Conservation (phyloP, 164 flowering plant genomes). For the Echeveria elegans region DNA sequence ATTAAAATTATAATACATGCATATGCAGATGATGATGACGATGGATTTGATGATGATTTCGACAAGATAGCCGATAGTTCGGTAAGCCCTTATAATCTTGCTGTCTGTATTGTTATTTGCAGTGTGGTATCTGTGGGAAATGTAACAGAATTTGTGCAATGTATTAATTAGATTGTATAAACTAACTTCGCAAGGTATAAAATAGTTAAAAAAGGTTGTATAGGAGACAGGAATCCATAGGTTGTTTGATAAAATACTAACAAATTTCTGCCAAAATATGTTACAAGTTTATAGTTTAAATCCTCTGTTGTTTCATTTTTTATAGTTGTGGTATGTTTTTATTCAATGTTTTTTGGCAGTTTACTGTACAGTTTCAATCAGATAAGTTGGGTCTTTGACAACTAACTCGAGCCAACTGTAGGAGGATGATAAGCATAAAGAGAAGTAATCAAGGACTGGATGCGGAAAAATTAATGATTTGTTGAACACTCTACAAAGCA, state of each 20-base stretch:
- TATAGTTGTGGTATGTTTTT: background rate
- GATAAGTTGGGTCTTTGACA: background rate
- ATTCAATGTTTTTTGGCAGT: background rate
- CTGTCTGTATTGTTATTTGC: slow-evolving; percentile 2
- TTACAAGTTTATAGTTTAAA: background rate
- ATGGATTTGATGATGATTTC: slow-evolving; percentile 74
- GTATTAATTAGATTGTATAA: background rate
- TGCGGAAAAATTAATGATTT: background rate
- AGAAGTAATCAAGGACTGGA: background rate
- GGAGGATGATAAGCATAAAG: background rate
- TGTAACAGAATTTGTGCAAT: background rate
- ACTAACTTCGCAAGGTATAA: background rate
- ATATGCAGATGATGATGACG: slow-evolving; percentile 52
- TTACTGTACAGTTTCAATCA: background rate
- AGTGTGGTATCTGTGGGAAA: background rate
- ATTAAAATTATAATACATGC: background rate
- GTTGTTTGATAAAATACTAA: background rate
- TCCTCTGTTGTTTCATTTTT: background rate
- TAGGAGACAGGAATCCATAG: background rate
- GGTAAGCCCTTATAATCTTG: slow-evolving; percentile 30
- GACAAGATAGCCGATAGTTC: slow-evolving; percentile 65
- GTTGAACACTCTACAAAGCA: background rate
- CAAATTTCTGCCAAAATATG: background rate
- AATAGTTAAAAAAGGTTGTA: background rate
- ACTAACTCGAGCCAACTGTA: background rate